These are phyloP conservation scores for Urtica urens DNA, from an alignment of 306 rosid species.

Conservation along the genomic window DNA sequence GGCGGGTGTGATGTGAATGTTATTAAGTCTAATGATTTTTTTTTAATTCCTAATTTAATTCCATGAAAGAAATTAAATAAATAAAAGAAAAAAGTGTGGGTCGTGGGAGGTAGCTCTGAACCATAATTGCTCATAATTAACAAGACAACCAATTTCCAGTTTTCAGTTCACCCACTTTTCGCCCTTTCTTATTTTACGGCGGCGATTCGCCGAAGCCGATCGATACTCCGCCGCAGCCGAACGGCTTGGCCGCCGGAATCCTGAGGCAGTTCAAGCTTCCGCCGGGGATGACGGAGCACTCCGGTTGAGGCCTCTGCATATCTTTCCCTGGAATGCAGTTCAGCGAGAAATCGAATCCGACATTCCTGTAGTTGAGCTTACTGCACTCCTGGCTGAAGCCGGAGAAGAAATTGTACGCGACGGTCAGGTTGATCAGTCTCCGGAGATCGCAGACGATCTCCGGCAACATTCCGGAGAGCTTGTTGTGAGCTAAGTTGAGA, in stretches of 20 bases:
- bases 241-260: conserved; percentile 61
- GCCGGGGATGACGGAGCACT: conserved; percentile 75
- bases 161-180: conserved; percentile 14
- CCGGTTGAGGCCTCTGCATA: conserved; percentile 83
- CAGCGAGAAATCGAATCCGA: conserved; percentile 72
- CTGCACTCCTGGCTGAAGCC: conserved; percentile 80
- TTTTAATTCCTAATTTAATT: conserved; percentile 10
- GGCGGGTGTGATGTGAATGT: no score
- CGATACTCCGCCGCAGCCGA: conserved; percentile 48
- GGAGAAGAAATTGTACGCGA: conserved; percentile 88
- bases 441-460: conserved; percentile 61
- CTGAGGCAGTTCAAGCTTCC: conserved; percentile 70
- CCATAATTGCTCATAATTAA: conserved; percentile 32
- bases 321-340: conserved; percentile 79
- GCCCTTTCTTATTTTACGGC: conserved; percentile 35
- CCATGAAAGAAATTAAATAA: conserved; percentile 33
- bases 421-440: conserved; percentile 62
- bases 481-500: conserved; percentile 70
- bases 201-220: conserved; percentile 20
- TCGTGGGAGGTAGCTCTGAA: conserved; percentile 23
- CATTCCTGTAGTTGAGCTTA: conserved; percentile 42
- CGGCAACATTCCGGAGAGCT: conserved; percentile 79
- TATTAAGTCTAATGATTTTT: no score
- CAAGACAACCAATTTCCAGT: conserved; percentile 24
- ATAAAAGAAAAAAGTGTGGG: no score